Evolutionary conservation across 2,329 filamentous ascomycete species (phyloP).

Genomic region (Aspergillus japonicus): DNA sequence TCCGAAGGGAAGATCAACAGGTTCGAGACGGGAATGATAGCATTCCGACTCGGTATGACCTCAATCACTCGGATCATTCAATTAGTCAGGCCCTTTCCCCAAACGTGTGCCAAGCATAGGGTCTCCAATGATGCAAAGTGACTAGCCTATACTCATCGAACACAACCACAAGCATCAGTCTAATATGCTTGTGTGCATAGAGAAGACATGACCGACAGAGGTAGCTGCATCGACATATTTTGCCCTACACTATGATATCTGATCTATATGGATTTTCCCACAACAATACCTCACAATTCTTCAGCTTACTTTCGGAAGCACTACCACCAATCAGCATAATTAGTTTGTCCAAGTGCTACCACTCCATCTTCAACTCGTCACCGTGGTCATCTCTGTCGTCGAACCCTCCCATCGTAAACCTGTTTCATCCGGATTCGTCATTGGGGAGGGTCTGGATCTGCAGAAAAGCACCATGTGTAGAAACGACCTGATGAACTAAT

Average conservation of each 20-base stretch:
- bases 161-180: neutral
- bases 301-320: neutral
- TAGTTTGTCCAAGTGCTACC: neutral
- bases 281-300: neutral
- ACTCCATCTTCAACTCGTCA: neutral
- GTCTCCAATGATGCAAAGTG: neutral
- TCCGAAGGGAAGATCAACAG: conserved; percentile 5
- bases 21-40: conserved; percentile 2
- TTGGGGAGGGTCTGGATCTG: neutral
- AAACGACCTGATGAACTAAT: neutral
- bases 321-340: neutral
- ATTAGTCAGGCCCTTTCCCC: neutral
- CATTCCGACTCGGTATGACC: conserved; percentile 3
- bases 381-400: neutral
- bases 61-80: neutral
- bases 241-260: neutral
- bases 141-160: neutral
- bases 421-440: neutral
- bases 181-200: neutral
- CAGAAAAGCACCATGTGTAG: neutral
- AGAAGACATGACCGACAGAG: neutral
- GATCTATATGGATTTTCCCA: neutral
- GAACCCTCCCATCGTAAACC: neutral
- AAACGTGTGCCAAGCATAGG: neutral
- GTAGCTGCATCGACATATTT: neutral